Evolutionary conservation across 1,284 basidiomycete genomes (phyloP).

Genomic region (Phellinidium pouzarii): DNA sequence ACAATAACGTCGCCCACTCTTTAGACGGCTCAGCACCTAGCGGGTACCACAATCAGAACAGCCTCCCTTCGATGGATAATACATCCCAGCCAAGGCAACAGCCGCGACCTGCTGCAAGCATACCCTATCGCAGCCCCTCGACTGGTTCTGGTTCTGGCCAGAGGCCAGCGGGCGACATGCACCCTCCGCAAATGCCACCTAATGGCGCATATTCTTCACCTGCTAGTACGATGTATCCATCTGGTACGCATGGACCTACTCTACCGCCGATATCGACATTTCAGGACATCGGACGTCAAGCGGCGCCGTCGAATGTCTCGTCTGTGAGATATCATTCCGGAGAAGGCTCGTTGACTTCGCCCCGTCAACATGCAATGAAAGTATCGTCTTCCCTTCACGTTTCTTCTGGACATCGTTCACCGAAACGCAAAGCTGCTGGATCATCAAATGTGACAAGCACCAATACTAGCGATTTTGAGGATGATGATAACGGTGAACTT

Average conservation of each 20-base stretch:
- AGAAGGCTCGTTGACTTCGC: conserved; percentile 35
- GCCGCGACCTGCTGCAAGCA: conserved; percentile 6
- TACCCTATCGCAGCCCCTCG: conserved; percentile 19
- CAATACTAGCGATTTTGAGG: conserved; percentile 71
- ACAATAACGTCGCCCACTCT: conserved; percentile 1
- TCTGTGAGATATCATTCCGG: conserved; percentile 50
- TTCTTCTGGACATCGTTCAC: conserved; percentile 23
- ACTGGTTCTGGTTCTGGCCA: conserved; percentile 9
- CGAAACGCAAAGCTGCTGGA: conserved; percentile 52
- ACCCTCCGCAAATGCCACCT: conserved; percentile 27
- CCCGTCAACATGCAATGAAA: conserved; percentile 30
- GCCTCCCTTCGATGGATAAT: conserved; percentile 15
- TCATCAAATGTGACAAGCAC: conserved; percentile 65
- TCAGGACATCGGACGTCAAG: conserved; percentile 45
- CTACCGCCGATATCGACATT: conserved; percentile 69
- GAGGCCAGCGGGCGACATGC: conserved; percentile 18
- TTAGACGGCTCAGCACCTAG: conserved; percentile 9
- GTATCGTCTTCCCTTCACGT: conserved; percentile 30
- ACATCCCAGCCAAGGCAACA: conserved; percentile 14
- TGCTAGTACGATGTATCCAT: conserved; percentile 15
- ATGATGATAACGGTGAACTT: conserved; percentile 66
- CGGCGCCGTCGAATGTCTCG: conserved; percentile 46
- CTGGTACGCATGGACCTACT: conserved; percentile 36
- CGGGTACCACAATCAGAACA: conserved; percentile 12
- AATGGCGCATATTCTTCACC: conserved; percentile 19